These are phyloP conservation scores for Serendipita sp. DNA, from an alignment of 768 basidiomycete genomes.

Conservation along the genomic window DNA sequence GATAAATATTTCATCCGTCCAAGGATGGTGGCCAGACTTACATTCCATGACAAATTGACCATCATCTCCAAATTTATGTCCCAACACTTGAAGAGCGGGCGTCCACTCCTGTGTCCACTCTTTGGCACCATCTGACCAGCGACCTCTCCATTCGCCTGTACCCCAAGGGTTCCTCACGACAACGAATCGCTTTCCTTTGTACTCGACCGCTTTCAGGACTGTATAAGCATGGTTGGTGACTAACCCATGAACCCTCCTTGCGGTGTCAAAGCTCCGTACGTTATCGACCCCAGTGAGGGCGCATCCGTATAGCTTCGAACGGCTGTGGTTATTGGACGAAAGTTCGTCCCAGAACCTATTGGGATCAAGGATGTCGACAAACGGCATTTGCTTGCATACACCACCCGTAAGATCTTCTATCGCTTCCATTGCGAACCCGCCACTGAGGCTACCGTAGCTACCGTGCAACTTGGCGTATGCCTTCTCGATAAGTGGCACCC, in stretches of 20 bases:
- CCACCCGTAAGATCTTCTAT: constrained; percentile 40
- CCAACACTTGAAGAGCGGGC: constrained; percentile 23
- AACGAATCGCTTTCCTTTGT: constrained; percentile 32
- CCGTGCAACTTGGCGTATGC: constrained; percentile 44
- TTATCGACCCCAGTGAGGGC: background rate
- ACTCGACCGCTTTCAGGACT: constrained; percentile 29
- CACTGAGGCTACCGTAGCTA: constrained; percentile 27
- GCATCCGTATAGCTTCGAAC: constrained; percentile 2
- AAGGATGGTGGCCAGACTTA: background rate
- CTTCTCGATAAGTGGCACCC: constrained; percentile 35
- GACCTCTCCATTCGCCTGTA: constrained; percentile 33
- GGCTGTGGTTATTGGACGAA: background rate
- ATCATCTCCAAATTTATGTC: constrained; percentile 34
- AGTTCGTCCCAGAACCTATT: background rate
- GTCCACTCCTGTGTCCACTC: constrained; percentile 43
- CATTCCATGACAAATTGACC: constrained; percentile 42
- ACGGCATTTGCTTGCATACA: background rate
- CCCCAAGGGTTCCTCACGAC: constrained; percentile 40
- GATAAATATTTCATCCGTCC: background rate
- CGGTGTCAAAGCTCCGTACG: background rate
- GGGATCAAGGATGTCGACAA: background rate
- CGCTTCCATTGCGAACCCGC: constrained; percentile 29
- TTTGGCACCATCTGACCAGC: constrained; percentile 39
- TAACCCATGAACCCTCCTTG: background rate
- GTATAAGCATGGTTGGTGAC: constrained; percentile 29